A percentile compares a stretch with the other conserved stretches of the same genome.
Evolutionary conservation across 805 yeast species (phyloP).

Genomic region (Kodamaea kaohsiungensis): DNA sequence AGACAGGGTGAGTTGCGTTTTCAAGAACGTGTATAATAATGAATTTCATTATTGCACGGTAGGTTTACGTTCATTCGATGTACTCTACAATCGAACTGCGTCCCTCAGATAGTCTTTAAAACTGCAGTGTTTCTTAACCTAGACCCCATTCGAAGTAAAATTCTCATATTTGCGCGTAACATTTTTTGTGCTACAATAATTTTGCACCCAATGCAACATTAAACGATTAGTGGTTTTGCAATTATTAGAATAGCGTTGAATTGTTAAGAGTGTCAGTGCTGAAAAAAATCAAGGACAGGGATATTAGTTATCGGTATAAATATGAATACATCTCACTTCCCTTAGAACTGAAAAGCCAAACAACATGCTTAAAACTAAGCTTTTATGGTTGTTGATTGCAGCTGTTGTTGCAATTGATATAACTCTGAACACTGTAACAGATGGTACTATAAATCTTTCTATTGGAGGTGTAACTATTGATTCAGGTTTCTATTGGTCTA

Average conservation of each 20-base stretch:
- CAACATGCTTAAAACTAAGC: not conserved
- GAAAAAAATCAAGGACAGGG: not conserved
- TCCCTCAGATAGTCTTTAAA: too few relatives aligned
- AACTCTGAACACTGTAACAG: slow-evolving; percentile 14
- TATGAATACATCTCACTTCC: not conserved
- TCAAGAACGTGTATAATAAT: not conserved
- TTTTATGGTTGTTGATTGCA: not conserved
- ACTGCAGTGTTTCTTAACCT: too few relatives aligned
- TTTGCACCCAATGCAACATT: not conserved
- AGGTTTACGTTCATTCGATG: too few relatives aligned
- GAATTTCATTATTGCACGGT: not conserved
- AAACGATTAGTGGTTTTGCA: not conserved
- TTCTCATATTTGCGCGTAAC: not conserved
- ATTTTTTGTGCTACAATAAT: not conserved
- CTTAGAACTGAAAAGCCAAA: not conserved
- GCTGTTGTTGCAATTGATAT: slow-evolving; percentile 19
- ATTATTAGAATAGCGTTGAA: not conserved
- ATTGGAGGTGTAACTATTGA: slow-evolving; percentile 19
- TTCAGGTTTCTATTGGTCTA: slow-evolving; percentile 20
- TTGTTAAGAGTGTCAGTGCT: not conserved
- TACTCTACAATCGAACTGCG: too few relatives aligned
- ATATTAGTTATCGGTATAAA: not conserved
- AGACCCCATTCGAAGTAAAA: not conserved
- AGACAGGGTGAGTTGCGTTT: not conserved
- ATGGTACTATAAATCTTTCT: slow-evolving; percentile 11